A percentile compares a stretch with the other conserved stretches of the same genome.
Conservation (phyloP, 2,329 filamentous ascomycete species). For the Byssochlamys sp. region DNA sequence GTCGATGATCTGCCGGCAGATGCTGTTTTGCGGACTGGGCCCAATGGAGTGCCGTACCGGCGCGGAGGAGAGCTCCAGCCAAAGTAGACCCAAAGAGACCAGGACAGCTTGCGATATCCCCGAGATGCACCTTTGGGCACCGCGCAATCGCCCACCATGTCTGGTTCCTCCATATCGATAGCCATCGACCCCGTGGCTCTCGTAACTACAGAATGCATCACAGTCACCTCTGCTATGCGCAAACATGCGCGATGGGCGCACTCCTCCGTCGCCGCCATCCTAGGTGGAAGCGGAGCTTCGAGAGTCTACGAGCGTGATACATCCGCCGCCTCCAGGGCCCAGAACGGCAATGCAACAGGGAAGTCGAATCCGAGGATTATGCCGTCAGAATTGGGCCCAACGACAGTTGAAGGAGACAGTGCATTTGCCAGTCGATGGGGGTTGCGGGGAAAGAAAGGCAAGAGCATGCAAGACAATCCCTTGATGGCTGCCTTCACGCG, state of each 20-base stretch:
- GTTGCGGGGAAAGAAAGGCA: slow-evolving; percentile 83
- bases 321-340: slow-evolving; percentile 28
- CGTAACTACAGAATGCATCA: slow-evolving; percentile 97
- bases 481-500: slow-evolving; percentile 90
- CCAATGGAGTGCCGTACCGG: not conserved
- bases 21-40: not conserved
- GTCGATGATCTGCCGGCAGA: not conserved
- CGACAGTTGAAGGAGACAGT: slow-evolving; percentile 32
- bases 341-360: slow-evolving; percentile 13
- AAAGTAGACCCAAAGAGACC: not conserved
- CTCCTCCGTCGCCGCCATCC: slow-evolving; percentile 88
- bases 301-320: slow-evolving; percentile 37
- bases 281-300: slow-evolving; percentile 57
- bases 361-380: slow-evolving; percentile 10
- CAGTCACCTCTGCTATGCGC: slow-evolving; percentile 93
- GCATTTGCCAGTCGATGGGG: slow-evolving; percentile 77
- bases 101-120: not conserved
- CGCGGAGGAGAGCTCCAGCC: not conserved
- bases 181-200: slow-evolving; percentile 84
- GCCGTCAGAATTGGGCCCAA: slow-evolving; percentile 11
- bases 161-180: slow-evolving; percentile 51
- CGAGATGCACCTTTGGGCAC: slow-evolving; percentile 13
- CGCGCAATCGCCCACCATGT: slow-evolving; percentile 20
- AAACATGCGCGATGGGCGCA: slow-evolving; percentile 95
- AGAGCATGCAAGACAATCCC: slow-evolving; percentile 94